phyloP scores from a whole-genome alignment of 2,329 filamentous ascomycete species.

The Diaporthe ilicicola region DNA sequence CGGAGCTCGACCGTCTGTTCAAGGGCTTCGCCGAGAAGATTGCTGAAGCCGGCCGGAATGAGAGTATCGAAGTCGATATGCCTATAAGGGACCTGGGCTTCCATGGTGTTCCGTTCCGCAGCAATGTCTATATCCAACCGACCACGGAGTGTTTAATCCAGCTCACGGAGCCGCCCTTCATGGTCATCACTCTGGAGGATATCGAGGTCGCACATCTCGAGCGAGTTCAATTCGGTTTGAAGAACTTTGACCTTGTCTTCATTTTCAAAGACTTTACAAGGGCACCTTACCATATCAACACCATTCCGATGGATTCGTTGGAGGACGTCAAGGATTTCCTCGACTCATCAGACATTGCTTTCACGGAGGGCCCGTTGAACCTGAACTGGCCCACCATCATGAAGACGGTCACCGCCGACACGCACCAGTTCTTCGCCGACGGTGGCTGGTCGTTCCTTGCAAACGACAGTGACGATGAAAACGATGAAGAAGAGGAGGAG shows the following conservation, averaged over 20 bases:
- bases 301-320: constrained; percentile 93
- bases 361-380: constrained; percentile 93
- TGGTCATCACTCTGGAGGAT: constrained; percentile 93
- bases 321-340: constrained; percentile 98
- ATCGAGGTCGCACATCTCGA: constrained; percentile 97
- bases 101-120: constrained; percentile 94
- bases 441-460: constrained; percentile 95
- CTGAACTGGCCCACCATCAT: constrained; percentile 99
- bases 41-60: constrained; percentile 90
- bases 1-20: constrained; percentile 95
- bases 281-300: constrained; percentile 94
- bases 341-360: constrained; percentile 94
- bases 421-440: constrained; percentile 93
- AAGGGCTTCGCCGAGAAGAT: constrained; percentile 98
- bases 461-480: constrained; percentile 87
- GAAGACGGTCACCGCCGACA: constrained; percentile 96
- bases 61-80: constrained; percentile 93
- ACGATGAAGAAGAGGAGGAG: constrained; percentile 78
- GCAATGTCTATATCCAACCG: constrained; percentile 94
- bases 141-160: constrained; percentile 98
- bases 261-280: constrained; percentile 97
- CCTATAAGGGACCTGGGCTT: constrained; percentile 97
- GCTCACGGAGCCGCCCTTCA: constrained; percentile 94
- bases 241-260: constrained; percentile 99
- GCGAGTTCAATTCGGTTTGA: constrained; percentile 93